Base-by-base conservation (phyloP, 768 basidiomycete species). In the Sutorius australiensis region DNA sequence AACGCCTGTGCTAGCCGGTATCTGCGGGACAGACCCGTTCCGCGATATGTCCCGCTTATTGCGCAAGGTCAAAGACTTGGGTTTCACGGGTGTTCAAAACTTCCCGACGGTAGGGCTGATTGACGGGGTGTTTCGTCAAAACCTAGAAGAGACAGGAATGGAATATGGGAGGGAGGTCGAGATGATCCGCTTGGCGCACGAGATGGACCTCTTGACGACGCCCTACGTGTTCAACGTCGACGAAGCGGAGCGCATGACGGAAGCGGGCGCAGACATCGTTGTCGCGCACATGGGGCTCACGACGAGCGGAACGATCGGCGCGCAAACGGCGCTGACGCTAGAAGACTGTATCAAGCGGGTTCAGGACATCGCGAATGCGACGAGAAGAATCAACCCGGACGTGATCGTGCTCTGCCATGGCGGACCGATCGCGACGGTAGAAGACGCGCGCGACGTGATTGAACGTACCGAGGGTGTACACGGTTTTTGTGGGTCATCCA, bases 201-300 rank as follows among this genome's bases (percentile, higher is more conserved):
- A 57, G 31, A 48, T 63, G 46, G 63, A 58, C 21, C 57, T 67
- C 3, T 50, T 65, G 46, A 67, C 66, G 28, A 51, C 68, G 6
- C 61, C 68, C 3, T 67, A 66, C 43, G 66, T 63, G 0, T 69
- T 69, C 63, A 66, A 59, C 30, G 55, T 53, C 10, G 48, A 59
- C 42, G 66, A 67, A 43, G 61, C 68, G 6, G 53, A 50, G 46
- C 56, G 56, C 27, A 67, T 69, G 66, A 48, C 61, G 3, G 3
- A 21, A 12, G 65, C 60, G 5, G 67, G 66, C 0, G 65, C 65
- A 13, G 65, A 66, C 51, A 31, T 63, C 33, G 43, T 66, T 16
- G 64, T 66, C 17, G 61, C 58, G 19, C 67, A 66, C 48, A 67
- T 66, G 58, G 67, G 65, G 3, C 66, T 66, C 42, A 68, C 67